These are phyloP conservation scores for Tylopilus vinaceipallidus DNA, from an alignment of 768 basidiomycete genomes.

Conservation along the genomic window DNA sequence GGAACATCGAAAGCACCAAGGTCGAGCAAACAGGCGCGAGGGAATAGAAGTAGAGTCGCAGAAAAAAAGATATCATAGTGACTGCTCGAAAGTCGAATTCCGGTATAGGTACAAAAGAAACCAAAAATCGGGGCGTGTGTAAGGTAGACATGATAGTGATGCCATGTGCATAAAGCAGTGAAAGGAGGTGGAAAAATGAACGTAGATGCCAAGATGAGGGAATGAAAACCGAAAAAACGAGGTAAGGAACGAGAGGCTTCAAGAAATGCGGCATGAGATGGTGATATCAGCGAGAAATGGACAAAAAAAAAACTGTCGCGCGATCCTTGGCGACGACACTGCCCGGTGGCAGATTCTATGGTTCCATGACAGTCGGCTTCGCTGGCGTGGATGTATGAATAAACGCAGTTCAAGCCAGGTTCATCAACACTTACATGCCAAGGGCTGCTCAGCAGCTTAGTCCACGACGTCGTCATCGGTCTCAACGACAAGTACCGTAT, in stretches of 20 bases:
- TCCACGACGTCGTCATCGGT: neutral
- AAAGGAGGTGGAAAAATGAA: constrained; percentile 10
- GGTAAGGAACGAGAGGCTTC: constrained; percentile 7
- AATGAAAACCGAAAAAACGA: neutral
- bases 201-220: neutral
- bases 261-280: constrained; percentile 1
- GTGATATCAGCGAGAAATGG: neutral
- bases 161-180: constrained; percentile 10
- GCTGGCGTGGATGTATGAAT: constrained; percentile 5
- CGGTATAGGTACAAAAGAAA: constrained; percentile 5
- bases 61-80: constrained; percentile 9
- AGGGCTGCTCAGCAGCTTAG: neutral
- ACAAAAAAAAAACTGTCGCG: too few relatives aligned
- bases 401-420: neutral
- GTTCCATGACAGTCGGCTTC: neutral
- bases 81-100: constrained; percentile 6
- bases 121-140: constrained; percentile 2
- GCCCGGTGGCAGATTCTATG: neutral
- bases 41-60: neutral
- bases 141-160: constrained; percentile 13
- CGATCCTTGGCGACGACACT: too few relatives aligned
- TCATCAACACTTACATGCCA: constrained; percentile 12
- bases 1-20: constrained; percentile 63
- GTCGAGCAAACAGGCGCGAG: constrained; percentile 21
- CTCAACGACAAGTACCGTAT: neutral